Evolutionary conservation across 176 grass and related monocot species (phyloP).

Genomic region (Saccharum officinarum): DNA sequence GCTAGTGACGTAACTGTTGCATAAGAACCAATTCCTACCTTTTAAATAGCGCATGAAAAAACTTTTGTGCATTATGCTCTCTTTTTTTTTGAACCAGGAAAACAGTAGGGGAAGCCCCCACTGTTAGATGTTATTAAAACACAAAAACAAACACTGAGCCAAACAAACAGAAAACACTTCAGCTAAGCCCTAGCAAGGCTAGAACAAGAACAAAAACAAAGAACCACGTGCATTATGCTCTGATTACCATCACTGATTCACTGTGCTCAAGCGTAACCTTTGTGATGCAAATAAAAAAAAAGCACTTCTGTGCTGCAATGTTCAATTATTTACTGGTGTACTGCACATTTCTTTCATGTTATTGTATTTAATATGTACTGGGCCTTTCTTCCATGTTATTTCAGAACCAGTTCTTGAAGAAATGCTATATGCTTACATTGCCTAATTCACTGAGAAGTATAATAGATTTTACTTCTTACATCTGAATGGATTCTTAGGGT

Average conservation of each 20-base stretch:
- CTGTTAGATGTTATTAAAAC: too few relatives aligned
- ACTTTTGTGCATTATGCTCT: background rate
- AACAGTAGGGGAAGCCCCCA: too few relatives aligned
- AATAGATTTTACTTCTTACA: conserved; percentile 34
- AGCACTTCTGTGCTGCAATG: background rate
- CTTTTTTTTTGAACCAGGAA: too few relatives aligned
- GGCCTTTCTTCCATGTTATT: conserved; percentile 12
- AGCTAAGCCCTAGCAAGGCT: too few relatives aligned
- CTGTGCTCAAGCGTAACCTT: background rate
- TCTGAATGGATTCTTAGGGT: conserved; percentile 59
- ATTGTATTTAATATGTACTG: background rate
- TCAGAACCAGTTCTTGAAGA: background rate
- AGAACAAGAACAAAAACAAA: too few relatives aligned
- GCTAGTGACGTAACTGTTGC: background rate
- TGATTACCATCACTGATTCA: background rate
- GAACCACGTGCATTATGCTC: background rate
- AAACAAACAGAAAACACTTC: too few relatives aligned
- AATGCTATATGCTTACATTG: background rate
- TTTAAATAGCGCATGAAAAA: background rate
- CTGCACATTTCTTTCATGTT: background rate
- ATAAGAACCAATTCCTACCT: background rate
- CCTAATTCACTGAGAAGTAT: conserved; percentile 10
- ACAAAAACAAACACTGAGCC: too few relatives aligned
- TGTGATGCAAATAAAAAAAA: conserved; percentile 3
- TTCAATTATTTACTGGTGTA: background rate